Evolutionary conservation across 73 alveolate species (phyloP).

Genomic region (Paraurostyla sp.): DNA sequence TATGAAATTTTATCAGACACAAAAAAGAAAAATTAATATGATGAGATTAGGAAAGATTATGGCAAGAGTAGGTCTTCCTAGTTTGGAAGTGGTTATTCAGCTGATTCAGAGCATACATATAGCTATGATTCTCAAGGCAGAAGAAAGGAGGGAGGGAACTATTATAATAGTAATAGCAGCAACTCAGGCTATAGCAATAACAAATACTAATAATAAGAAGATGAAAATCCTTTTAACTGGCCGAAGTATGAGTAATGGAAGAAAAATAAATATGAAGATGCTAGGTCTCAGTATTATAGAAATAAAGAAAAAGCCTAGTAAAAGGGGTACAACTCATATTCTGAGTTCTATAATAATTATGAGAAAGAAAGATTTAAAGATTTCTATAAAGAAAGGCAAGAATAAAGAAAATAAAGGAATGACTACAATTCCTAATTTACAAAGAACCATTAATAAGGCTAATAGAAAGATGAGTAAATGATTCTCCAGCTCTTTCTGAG

Average conservation of each 20-base stretch:
- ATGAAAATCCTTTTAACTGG: no score
- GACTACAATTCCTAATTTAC: no score
- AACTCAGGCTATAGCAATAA: no score
- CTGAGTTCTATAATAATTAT: background rate
- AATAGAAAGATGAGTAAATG: background rate
- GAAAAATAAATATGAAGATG: no score
- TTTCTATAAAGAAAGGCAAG: background rate
- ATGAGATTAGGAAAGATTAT: constrained; percentile 27
- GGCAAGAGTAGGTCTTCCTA: background rate
- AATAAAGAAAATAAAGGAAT: background rate
- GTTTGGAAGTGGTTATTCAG: background rate
- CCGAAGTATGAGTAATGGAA: no score
- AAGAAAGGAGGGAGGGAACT: no score
- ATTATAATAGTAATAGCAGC: no score
- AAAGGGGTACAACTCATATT: background rate
- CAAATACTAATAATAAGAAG: no score
- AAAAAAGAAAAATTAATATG: constrained; percentile 12
- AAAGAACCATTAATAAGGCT: background rate
- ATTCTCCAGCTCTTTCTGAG: background rate
- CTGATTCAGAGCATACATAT: constrained; percentile 12
- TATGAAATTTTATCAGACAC: constrained; percentile 26
- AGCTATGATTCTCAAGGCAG: constrained; percentile 47
- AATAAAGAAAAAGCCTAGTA: no score
- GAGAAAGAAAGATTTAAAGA: background rate
- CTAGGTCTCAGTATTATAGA: no score